Evolutionary conservation across 768 basidiomycete genomes (phyloP), one percentile per base, ranked within the genome.

Genomic region (button mushroom (Agaricus bisporus)): DNA sequence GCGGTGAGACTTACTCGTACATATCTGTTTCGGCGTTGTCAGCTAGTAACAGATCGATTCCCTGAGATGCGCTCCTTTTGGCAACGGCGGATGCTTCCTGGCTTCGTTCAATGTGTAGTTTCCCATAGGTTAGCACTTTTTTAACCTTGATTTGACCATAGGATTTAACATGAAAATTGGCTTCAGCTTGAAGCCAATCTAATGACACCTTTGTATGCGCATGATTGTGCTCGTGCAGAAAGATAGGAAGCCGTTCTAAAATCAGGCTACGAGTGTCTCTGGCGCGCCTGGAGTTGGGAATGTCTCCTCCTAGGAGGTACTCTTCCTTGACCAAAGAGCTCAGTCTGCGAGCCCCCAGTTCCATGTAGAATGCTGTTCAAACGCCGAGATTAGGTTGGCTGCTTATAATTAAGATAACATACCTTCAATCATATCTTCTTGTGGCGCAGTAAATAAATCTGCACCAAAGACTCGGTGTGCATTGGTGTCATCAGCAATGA

Each of bases 351-450:
- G 87, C 88, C 3, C 95, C 95, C 9, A 98, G 76, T 18, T 73
- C 69, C 0, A 72, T 64, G 61, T 97, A 98, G 63, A 98, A 89
- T 1, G 70, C 88, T 88, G 41, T 9, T 56, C 37, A 8, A 42
- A 14, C 14, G 44, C 29, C 56, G 15, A 59, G n/a, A n/a, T 44
- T 54, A 39, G 17, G 10, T 47, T 57, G 3, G 17, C 2, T 5
- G 15, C 12, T 41, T 25, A 28, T 25, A 4, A 28, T 2, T 43
- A 54, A 36, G 26, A 8, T 7, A 14, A 20, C 58, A 12, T 58
- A 90, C 85, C 78, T 81, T 98, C 95, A 10, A 98, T 74, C 7
- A 91, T 74, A 60, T 95, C 92, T 65, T 98, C 95, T 67, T 95
- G 90, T 0, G 91, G 88, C 8, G 88, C 90, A 2, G 79, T 80